Base-by-base conservation (phyloP, 2,329 filamentous ascomycete genomes). In the Stemphylium lycopersici region DNA sequence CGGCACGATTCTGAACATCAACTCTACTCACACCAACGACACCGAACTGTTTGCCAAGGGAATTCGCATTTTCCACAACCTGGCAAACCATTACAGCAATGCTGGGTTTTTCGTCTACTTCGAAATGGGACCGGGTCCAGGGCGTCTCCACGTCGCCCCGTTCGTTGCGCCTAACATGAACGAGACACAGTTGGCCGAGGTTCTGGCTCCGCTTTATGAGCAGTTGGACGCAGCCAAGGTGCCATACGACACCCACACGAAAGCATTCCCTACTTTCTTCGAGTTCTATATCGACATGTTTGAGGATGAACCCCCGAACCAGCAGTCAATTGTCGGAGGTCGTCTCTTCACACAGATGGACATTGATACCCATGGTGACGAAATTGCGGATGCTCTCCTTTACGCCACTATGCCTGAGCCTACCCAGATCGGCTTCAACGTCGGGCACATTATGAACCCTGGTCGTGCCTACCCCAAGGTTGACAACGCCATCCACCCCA, bases 51-150 rank as follows among this genome's bases (percentile, higher is more conserved):
- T 73, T 47, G 58, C 59, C 32, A 60, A 72, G 48, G 71, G 62
- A 5, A 53, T 74, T 45, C 56, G 47, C 13, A 72, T 71, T 40
- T 74, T 74, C 63, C 67, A 73, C 55, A 71, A 70, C 31, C 51
- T 73, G 11, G 46, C 71, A 4, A 74, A 74, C 45, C 69, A 70
- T 56, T 70, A 71, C 52, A 59, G 58, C 18, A 62, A 67, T 18
- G 52, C 73, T 43, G 70, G 69, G 11, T 71, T 74, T 61, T 74
- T 74, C 40, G 71, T 73, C 3, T 74, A 74, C 61, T 74, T 72
- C 39, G 71, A 74, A 40, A 45, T 65, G 3, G 60, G 62, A 4
- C 58, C 58, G 18, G 67, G 68, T 5, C 68, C 63, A 10, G 59
- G 61, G 6, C 67, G 63, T 20, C 62, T 74, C 1, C 67, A 73